Base-by-base conservation (phyloP, 208 protist species). In the Angomonas deanei region DNA sequence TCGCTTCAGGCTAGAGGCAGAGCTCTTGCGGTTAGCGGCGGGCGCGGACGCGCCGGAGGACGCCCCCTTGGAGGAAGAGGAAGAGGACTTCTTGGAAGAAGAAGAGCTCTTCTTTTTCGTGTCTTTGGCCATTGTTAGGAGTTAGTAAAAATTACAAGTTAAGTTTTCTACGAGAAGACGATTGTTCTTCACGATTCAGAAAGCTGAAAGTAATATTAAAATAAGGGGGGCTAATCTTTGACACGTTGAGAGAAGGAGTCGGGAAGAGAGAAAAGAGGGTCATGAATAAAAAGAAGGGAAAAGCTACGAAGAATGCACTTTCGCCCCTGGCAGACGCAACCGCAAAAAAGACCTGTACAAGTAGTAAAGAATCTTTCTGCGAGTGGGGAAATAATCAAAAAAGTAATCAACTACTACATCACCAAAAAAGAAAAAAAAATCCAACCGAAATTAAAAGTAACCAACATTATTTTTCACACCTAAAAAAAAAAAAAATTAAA, bases 131-230 rank as follows among this genome's bases (percentile, higher is more conserved):
- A 19, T 2, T 38, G 56, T 42, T 34, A 49, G 27, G 36, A 42
- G 36, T 42, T 42, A 56, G 32, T 19, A 68, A 54, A 38, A 39
- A 57, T 46, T 11, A 62, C 17, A 39, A 15, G 36, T 42, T n/a
- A 42, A 42, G 36, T 42, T 42, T 42, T 42, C 36, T 13, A 61
- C 48, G 48, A 54, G 48, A 26, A 54, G 21, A 54, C n/a, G 24
- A 30, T 23, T 27, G 48, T 54, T 19, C 21, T 54, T 8, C 36
- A n/a, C 36, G 36, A 42, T 42, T n/a, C 36, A 15, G 36, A 42
- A 42, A 42, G 36, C 36, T 42, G 8, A 42, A 15, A 42, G 36
- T n/a, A n/a, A n/a, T n/a, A n/a, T n/a, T n/a, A n/a, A n/a, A n/a
- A n/a, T n/a, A n/a, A n/a, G n/a, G n/a, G n/a, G n/a, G n/a, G n/a